These are phyloP conservation scores for Aureobasidium sp. DNA, from an alignment of 2,329 filamentous ascomycete genomes.

Conservation along the genomic window DNA sequence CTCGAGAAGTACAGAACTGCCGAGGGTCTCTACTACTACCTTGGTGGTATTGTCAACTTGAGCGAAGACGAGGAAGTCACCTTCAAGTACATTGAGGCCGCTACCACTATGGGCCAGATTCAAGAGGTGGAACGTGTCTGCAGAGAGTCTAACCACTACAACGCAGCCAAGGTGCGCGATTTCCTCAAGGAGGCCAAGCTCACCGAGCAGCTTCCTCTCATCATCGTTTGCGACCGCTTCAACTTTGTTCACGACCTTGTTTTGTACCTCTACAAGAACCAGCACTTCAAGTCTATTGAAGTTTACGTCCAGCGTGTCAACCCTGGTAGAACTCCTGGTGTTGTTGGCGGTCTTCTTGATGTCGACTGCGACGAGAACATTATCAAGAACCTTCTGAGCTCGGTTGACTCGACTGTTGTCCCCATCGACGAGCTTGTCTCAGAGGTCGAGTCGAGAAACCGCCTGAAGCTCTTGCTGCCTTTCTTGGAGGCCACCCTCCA, in stretches of 20 bases:
- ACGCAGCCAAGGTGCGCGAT: conserved; percentile 96
- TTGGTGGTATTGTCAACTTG: conserved; percentile 94
- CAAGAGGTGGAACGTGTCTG: conserved; percentile 96
- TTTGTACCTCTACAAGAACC: conserved; percentile 95
- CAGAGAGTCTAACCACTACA: conserved; percentile 74
- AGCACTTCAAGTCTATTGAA: conserved; percentile 98
- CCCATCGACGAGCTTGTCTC: conserved; percentile 89
- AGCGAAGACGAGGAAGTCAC: conserved; percentile 92
- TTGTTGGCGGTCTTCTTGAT: conserved; percentile 86
- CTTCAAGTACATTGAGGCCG: conserved; percentile 99
- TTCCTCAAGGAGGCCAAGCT: conserved; percentile 95
- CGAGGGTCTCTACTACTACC: conserved; percentile 95
- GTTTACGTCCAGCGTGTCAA: conserved; percentile 97
- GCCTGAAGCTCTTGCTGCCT: conserved; percentile 86
- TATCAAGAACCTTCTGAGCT: conserved; percentile 83
- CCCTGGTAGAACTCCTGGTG: conserved; percentile 79
- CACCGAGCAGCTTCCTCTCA: conserved; percentile 86
- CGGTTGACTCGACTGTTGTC: conserved; percentile 74
- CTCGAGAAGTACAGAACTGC: conserved; percentile 97
- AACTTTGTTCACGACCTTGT: conserved; percentile 97
- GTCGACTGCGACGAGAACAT: conserved; percentile 96
- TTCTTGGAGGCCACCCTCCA: conserved; percentile 91
- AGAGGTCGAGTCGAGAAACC: conserved; percentile 93
- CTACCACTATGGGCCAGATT: conserved; percentile 85
- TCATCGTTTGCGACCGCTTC: conserved; percentile 98